phyloP scores from a whole-genome alignment of 2,329 filamentous ascomycete genomes.

The Curvularia eragrostidis region DNA sequence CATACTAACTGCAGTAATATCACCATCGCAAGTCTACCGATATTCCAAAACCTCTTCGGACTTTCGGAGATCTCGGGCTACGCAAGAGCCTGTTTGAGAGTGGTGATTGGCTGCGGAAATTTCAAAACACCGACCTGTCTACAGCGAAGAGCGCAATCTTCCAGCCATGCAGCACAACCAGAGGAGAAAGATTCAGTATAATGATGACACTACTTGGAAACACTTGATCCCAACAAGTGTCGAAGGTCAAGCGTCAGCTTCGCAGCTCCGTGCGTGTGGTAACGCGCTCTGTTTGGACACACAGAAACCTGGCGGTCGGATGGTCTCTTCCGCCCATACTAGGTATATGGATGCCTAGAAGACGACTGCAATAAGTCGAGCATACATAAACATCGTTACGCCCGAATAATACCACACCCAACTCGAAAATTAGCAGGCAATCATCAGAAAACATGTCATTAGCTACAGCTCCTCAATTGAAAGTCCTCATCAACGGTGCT shows the following conservation, averaged over 20 bases:
- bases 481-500: conserved; percentile 49
- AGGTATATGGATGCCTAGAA: conserved; percentile 6
- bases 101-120: neutral
- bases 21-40: neutral
- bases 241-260: neutral
- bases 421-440: neutral
- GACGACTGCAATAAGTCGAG: neutral
- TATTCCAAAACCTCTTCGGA: neutral
- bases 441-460: conserved; percentile 9
- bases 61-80: neutral
- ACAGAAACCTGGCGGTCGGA: neutral
- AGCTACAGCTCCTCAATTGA: conserved; percentile 21
- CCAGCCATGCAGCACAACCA: neutral
- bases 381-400: neutral
- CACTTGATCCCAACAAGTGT: neutral
- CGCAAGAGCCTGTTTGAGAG: neutral
- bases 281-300: neutral
- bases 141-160: neutral
- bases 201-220: neutral
- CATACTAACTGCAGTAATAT: neutral
- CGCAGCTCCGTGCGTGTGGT: neutral
- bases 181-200: neutral
- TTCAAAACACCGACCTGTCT: neutral
- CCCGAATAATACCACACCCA: neutral
- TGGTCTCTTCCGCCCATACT: neutral